Evolutionary conservation across 371 early-diverging fungal genomes (phyloP).

Genomic region (Mortierella polycephala): DNA sequence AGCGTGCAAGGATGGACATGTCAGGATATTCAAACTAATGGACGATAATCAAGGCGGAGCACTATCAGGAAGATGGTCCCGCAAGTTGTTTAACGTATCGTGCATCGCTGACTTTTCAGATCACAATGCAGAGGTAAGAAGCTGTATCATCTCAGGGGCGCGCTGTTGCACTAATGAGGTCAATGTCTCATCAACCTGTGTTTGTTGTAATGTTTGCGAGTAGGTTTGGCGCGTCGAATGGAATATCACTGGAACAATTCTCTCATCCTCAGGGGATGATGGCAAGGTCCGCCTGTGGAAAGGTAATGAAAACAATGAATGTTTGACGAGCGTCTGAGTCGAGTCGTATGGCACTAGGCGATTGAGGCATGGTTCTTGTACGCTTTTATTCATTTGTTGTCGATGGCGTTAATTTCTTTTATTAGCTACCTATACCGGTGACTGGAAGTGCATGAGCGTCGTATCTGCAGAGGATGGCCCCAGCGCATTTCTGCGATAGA

Average conservation of each 20-base stretch:
- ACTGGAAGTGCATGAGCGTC: constrained; percentile 77
- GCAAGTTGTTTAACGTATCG: constrained; percentile 65
- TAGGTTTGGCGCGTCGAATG: constrained; percentile 92
- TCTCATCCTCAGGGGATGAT: constrained; percentile 92
- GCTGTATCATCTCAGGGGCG: not conserved
- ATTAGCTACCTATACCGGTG: constrained; percentile 66
- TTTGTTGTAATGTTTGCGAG: constrained; percentile 4
- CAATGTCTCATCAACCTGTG: not conserved
- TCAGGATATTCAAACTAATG: constrained; percentile 86
- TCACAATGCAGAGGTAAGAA: constrained; percentile 71
- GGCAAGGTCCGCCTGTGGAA: constrained; percentile 92
- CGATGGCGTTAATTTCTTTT: constrained; percentile 3
- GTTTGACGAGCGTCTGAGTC: not conserved
- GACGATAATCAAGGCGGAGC: constrained; percentile 56
- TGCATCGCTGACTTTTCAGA: constrained; percentile 72
- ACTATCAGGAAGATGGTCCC: constrained; percentile 41
- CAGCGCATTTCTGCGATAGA: constrained; percentile 38
- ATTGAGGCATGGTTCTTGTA: not conserved
- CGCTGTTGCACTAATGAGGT: not conserved
- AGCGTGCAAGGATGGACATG: constrained; percentile 85
- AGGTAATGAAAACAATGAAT: constrained; percentile 29
- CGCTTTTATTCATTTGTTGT: not conserved
- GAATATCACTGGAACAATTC: constrained; percentile 94
- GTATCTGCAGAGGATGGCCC: constrained; percentile 62
- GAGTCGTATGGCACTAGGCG: not conserved